Evolutionary conservation across 2,329 filamentous ascomycete genomes (phyloP), one percentile per base, ranked within the genome.

Genomic region (Claviceps purpurea): DNA sequence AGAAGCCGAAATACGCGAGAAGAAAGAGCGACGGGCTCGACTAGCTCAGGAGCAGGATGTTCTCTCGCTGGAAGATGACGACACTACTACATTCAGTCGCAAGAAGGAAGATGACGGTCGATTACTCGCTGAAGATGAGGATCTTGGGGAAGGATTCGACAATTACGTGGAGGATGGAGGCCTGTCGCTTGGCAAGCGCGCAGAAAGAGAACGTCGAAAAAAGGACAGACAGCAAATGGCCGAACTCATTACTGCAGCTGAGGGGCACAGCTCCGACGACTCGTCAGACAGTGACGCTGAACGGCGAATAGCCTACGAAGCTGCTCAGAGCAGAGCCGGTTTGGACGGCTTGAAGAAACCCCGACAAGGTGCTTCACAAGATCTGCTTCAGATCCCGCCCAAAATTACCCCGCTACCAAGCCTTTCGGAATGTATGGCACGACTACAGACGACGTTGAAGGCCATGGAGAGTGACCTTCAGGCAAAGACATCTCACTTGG

Each of bases 121-220:
- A 1, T 76, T 97, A 2, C 78, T 89, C 5, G 79, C 77, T 43
- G 89, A 96, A 38, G 91, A 97, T 60, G 91, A 97, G 64, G 89
- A 97, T 61, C 77, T 96, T 0, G 87, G 87, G 40, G 93, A 97
- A 69, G 90, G 89, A 0, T 97, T 95, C 59, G 91, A 97, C 55
- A 85, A 91, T 51, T 95, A 87, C 60, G 87, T 93, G 8, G 87
- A 93, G 42, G 88, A 95, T 62, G 89, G 87, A 8, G 80, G 81
- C 7, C 79, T 96, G 10, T 79, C 87, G 1, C 73, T 96, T 0
- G 88, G 89, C 38, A 81, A 77, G 56, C 87, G 85, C 55, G 89
- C 89, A 0, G 87, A 93, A 67, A 80, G 78, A 20, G 87, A 89
- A 58, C 84, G 79, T 0, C 73, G 78, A 48, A 75, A 74, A 50